A percentile compares a stretch with the other conserved stretches of the same genome.
phyloP scores from a whole-genome alignment of 1,139 yeast species.

The Geotrichum armillariae region DNA sequence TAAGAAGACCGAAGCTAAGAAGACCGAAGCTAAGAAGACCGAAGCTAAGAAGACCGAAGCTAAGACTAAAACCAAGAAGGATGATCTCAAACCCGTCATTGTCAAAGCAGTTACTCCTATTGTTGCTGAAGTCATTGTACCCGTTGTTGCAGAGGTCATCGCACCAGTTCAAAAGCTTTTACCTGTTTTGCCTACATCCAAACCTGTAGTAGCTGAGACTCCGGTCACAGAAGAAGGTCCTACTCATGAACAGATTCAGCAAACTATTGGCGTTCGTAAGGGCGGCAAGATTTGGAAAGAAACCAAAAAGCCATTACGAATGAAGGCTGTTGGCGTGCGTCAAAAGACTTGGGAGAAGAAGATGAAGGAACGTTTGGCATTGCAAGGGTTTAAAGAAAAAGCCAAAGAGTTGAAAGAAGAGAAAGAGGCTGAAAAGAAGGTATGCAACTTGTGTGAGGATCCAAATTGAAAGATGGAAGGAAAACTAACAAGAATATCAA shows the following conservation, averaged over 20 bases:
- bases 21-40: no score
- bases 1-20: no score
- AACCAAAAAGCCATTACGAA: conserved; percentile 37
- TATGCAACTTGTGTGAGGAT: no score
- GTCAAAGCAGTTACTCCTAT: no score
- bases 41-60: no score
- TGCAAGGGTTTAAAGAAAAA: conserved; percentile 36
- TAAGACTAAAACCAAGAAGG: not conserved
- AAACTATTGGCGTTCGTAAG: conserved; percentile 17
- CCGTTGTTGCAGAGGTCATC: no score
- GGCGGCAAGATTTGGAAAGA: conserved; percentile 41
- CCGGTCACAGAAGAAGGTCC: no score
- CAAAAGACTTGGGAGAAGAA: conserved; percentile 40
- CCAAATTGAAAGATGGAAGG: no score
- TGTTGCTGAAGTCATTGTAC: no score
- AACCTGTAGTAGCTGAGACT: no score
- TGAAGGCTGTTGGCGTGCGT: conserved; percentile 31
- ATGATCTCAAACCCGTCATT: no score
- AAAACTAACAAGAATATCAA: not conserved
- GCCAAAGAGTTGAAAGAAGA: conserved; percentile 42
- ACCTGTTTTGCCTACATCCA: not conserved
- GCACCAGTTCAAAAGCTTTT: not conserved
- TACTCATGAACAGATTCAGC: not conserved
- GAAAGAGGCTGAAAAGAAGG: conserved; percentile 37
- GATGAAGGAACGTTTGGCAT: conserved; percentile 33